Evolutionary conservation across 2,329 filamentous ascomycete genomes (phyloP), one percentile per base, ranked within the genome.

Genomic region (Monosporascus sp.): DNA sequence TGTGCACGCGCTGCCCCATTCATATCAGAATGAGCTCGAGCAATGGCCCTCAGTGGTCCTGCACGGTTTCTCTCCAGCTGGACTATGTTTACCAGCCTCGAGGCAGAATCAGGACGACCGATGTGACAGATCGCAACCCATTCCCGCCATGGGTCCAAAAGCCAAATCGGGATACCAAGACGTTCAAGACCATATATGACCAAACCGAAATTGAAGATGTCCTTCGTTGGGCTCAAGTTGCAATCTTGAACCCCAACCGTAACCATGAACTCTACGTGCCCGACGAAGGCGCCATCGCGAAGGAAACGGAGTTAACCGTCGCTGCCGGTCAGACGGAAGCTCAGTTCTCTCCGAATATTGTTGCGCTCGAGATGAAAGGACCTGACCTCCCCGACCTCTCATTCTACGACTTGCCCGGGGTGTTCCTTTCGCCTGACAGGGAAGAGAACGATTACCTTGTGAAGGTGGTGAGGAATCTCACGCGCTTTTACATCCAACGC

Each of bases 401-500:
- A 0, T 95, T 96, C 61, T 93, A 89, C 55, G 91, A 96, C 55
- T 76, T 96, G 0, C 91, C 91, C 0, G 91, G 91, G 0, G 83
- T 95, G 0, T 93, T 96, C 56, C 83, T 84, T 20, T 86, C 86
- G 7, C 79, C 85, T 0, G 81, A 83, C 2, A 76, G 83, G 7
- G 79, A 80, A 7, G 74, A 81, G 3, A 84, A 92, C 17, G 75
- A 80, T 9, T 88, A 88, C 52, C 73, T 93, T 0, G 86, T 92
- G 14, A 74, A 78, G 0, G 82, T 94, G 0, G 87, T 96, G 0
- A 77, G 84, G 49, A 87, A 88, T 18, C 66, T 96, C 0, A 84
- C 90, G 0, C 77, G 75, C 2, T 75, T 83, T 1, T 95, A 95
- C 58, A 85, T 96, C 5, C 70, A 75, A 0, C 81, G 89, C 2